Conservation (phyloP, 805 yeast genomes). For the Saturnispora zaruensis region DNA sequence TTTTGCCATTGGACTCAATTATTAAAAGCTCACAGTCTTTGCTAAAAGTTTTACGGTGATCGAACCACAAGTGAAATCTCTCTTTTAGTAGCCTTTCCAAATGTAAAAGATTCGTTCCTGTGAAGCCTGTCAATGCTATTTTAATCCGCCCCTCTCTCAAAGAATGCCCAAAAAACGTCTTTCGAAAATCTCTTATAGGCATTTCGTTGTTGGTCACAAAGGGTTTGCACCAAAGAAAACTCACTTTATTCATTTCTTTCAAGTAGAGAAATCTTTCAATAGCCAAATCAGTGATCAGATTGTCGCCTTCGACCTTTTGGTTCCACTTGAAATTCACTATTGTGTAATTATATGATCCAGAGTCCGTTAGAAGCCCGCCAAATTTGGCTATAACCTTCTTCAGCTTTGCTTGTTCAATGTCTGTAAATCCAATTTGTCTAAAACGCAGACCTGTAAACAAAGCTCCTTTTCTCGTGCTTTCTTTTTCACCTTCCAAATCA, state of each 20-base stretch:
- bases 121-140: conserved; percentile 25
- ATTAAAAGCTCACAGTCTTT: conserved; percentile 47
- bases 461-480: background rate
- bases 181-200: background rate
- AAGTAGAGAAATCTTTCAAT: conserved; percentile 25
- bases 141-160: conserved; percentile 4
- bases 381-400: conserved; percentile 20
- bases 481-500: background rate
- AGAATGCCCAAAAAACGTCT: background rate
- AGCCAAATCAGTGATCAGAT: conserved; percentile 23
- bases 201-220: conserved; percentile 1
- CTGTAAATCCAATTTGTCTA: conserved; percentile 16
- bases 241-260: conserved; percentile 13
- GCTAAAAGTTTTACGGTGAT: conserved; percentile 42
- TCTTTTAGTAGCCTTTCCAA: conserved; percentile 46
- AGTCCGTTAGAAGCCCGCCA: conserved; percentile 15
- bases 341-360: conserved; percentile 10
- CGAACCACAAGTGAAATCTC: conserved; percentile 36
- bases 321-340: conserved; percentile 18
- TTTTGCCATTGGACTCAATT: conserved; percentile 2
- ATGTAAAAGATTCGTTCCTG: conserved; percentile 26
- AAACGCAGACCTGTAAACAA: conserved; percentile 18
- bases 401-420: conserved; percentile 16
- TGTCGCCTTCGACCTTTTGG: background rate
- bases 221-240: conserved; percentile 21